Conservation (phyloP, 345 rosid species). For the Brassica rapa region DNA sequence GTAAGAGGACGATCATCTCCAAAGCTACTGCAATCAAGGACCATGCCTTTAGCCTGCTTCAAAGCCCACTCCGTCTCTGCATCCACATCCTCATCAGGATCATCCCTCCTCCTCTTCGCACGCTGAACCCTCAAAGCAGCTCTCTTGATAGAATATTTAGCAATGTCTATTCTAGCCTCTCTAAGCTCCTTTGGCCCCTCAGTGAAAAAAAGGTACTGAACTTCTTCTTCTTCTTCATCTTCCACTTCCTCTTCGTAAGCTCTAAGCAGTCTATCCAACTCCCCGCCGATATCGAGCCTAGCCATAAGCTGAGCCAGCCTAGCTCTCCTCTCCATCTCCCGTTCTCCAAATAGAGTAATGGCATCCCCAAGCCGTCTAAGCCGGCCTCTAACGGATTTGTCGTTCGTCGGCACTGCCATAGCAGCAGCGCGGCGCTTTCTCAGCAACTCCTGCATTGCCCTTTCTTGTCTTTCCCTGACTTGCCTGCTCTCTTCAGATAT, state of each 20-base stretch:
- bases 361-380: slow-evolving; percentile 92
- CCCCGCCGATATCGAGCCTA: slow-evolving; percentile 75
- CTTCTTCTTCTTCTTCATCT: slow-evolving; percentile 54
- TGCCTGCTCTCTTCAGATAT: slow-evolving; percentile 70
- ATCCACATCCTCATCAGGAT: slow-evolving; percentile 87
- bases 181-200: slow-evolving; percentile 76
- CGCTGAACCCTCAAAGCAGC: slow-evolving; percentile 77
- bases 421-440: slow-evolving; percentile 90
- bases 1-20: slow-evolving; percentile 92
- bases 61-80: slow-evolving; percentile 81
- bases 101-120: slow-evolving; percentile 68
- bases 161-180: slow-evolving; percentile 73
- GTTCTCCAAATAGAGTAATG: slow-evolving; percentile 91
- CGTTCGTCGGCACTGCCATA: slow-evolving; percentile 94
- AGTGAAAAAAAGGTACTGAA: slow-evolving; percentile 77
- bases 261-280: slow-evolving; percentile 75
- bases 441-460: slow-evolving; percentile 75
- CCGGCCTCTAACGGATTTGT: slow-evolving; percentile 82
- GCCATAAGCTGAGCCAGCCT: slow-evolving; percentile 86
- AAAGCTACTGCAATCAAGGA: slow-evolving; percentile 79
- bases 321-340: slow-evolving; percentile 95
- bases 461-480: slow-evolving; percentile 81
- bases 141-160: slow-evolving; percentile 64
- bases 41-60: slow-evolving; percentile 60
- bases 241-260: slow-evolving; percentile 86